A percentile compares a stretch with the other conserved stretches of the same genome.
These are phyloP conservation scores for Annulohypoxylon bovei DNA, from an alignment of 495 filamentous ascomycete species.

Conservation along the genomic window DNA sequence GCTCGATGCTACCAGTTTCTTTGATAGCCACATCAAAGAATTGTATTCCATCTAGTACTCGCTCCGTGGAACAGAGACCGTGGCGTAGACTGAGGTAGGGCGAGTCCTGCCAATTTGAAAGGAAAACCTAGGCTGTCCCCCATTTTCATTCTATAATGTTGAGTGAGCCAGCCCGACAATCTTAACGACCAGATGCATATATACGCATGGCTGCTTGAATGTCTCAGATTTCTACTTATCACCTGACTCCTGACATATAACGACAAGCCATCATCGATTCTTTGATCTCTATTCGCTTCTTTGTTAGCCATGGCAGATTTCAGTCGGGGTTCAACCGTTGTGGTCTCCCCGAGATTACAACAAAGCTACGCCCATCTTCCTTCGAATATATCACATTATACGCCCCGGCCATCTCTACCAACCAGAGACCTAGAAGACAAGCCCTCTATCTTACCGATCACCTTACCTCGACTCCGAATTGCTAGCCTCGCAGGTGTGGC, in stretches of 20 bases:
- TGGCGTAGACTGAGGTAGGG: slow-evolving; percentile 25
- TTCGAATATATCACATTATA: slow-evolving; percentile 26
- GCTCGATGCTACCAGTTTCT: slow-evolving; percentile 34
- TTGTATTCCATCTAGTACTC: slow-evolving; percentile 36
- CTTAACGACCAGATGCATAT: slow-evolving; percentile 38
- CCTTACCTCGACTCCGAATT: slow-evolving; percentile 27
- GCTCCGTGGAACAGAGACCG: slow-evolving; percentile 29
- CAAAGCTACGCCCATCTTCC: slow-evolving; percentile 17
- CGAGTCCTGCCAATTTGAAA: slow-evolving; percentile 34
- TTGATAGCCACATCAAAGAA: slow-evolving; percentile 34
- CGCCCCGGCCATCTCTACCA: slow-evolving; percentile 5
- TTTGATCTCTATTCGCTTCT: slow-evolving; percentile 18
- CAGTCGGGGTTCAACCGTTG: slow-evolving; percentile 30
- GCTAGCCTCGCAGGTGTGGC: slow-evolving; percentile 8
- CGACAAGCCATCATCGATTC: slow-evolving; percentile 22
- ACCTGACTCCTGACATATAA: slow-evolving; percentile 42
- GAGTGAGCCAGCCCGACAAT: slow-evolving; percentile 23
- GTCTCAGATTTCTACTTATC: slow-evolving; percentile 38
- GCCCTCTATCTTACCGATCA: slow-evolving; percentile 5
- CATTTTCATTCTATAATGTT: slow-evolving; percentile 30
- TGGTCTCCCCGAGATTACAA: slow-evolving; percentile 37
- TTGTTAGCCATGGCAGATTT: slow-evolving; percentile 37
- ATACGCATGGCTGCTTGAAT: slow-evolving; percentile 43
- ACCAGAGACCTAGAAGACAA: slow-evolving; percentile 2
- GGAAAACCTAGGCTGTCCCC: slow-evolving; percentile 33